Evolutionary conservation across 1,139 yeast species (phyloP), one percentile per base, ranked within the genome.

Genomic region (Zygoascus sp.): DNA sequence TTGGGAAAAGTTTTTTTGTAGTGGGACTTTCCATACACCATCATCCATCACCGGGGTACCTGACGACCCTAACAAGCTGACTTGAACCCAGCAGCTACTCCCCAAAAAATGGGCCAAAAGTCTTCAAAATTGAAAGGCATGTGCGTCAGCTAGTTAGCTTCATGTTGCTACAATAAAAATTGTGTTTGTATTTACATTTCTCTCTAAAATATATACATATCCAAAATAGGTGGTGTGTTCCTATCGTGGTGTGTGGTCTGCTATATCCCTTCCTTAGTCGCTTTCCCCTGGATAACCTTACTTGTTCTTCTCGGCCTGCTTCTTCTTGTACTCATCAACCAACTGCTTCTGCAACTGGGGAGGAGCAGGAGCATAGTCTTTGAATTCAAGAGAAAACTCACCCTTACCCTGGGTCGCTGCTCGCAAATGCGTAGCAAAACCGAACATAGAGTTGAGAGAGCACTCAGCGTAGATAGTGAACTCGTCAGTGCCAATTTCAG

Each of bases 361-460:
- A 45, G 95, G 77, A 47, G 95, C 85, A 57, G 95, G 96, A 44
- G 95, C 79, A 67, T 92, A 92, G 62, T 88, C 87, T 65, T 86
- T 81, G 73, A 92, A 94, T 67, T 94, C 99, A 68, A 94, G 76
- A 3, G 96, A 80, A 66, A 94, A 94, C 70, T 94, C 98, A 60
- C 98, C 98, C 68, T 94, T 94, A 69, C 99, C 99, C 70, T 94
- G 98, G 20, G 98, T 92, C 53, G 87, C 83, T 32, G 98, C 97
- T 74, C 99, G 84, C 65, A 94, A 76, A 21, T 88, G 81, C 11
- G 97, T 87, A 10, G 97, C 96, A 67, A 92, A 88, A 19, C 98
- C 98, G 66, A 94, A 94, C 89, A 94, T 81, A 52, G 88, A 78
- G 73, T 89, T 89, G 69, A 94, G 80, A 11, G 98, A 84, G 72